Evolutionary conservation across 164 flowering plant species (phyloP).

Genomic region (Euptelea pleiosperma): DNA sequence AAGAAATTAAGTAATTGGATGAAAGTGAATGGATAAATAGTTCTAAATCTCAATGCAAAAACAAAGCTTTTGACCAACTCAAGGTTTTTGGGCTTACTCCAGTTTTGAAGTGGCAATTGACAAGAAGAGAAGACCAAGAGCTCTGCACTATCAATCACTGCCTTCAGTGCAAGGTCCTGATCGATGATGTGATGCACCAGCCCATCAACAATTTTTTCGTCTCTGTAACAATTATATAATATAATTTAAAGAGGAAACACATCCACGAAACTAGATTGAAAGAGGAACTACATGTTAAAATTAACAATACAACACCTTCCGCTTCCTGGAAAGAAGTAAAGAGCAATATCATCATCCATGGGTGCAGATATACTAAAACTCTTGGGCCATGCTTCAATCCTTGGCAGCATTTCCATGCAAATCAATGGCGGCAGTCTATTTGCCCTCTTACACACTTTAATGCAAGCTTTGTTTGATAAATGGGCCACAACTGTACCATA

Average conservation of each 20-base stretch:
- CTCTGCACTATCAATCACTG: slow-evolving; percentile 19
- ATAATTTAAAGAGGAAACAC: neutral
- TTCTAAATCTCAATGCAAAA: neutral
- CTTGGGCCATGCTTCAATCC: slow-evolving; percentile 48
- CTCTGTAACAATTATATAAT: slow-evolving; percentile 20
- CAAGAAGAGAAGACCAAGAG: slow-evolving; percentile 33
- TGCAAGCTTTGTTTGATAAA: slow-evolving; percentile 47
- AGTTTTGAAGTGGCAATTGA: slow-evolving; percentile 23
- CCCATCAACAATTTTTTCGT: slow-evolving; percentile 7
- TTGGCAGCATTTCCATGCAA: slow-evolving; percentile 25
- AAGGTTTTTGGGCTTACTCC: slow-evolving; percentile 26
- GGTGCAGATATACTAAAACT: slow-evolving; percentile 36
- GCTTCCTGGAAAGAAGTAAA: slow-evolving; percentile 49
- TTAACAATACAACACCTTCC: slow-evolving; percentile 29
- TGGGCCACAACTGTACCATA: slow-evolving; percentile 35
- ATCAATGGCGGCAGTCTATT: slow-evolving; percentile 29
- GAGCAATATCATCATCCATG: slow-evolving; percentile 42
- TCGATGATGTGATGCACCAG: slow-evolving; percentile 22
- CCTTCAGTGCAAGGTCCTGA: slow-evolving; percentile 21
- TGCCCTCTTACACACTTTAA: slow-evolving; percentile 34
- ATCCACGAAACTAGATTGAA: neutral
- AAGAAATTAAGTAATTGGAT: neutral
- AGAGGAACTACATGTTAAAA: neutral
- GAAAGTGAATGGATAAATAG: too few relatives aligned
- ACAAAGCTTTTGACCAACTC: neutral